Base-by-base conservation (phyloP, 2,329 filamentous ascomycete genomes). In the Juglanconis sp. region DNA sequence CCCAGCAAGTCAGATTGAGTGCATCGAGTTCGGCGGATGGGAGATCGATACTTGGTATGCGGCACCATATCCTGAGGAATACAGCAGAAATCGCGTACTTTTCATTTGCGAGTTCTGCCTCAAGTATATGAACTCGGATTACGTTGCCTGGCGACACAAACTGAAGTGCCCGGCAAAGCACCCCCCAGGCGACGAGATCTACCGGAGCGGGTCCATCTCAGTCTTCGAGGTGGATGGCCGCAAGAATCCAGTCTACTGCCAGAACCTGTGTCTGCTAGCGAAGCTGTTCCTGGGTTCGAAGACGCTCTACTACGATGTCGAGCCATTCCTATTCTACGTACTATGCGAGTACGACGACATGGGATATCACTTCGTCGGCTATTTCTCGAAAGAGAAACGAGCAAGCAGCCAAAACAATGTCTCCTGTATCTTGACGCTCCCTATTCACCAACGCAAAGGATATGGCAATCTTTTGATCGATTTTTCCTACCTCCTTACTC, bases 11-110 rank as follows among this genome's bases (percentile, higher is more conserved):
- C 95, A 97, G 76, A 98, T 99, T 72, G 96, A 98, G 74, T 97
- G 93, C 76, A 96, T 99, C 77, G 95, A 96, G 69, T 98, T 99
- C 76, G 95, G 95, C 50, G 92, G 92, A 55, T 96, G 90, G 82
- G 95, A 99, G 74, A 99, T 99, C 68, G 95, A 99, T 72, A 99
- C 95, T 3, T 98, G 95, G 93, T 97, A 99, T 76, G 94, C 95
- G 35, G 95, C 95, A 44, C 96, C 95, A 11, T 99, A 99, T 72
- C 95, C 95, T 0, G 95, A 97, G 72, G 95, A 99, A 75, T 99
- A 99, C 79, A 98, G 92, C 73, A 87, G 94, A 65, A 98, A 99
- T 71, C 88, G 91, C 35, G 90, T 96, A 42, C 83, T 99, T n/a
- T 98, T 96, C 75, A 98, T 99, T 65, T 99, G 95, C 81, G 96